Base-by-base conservation (phyloP, 768 basidiomycete genomes). In the Tephrocybe sp. region DNA sequence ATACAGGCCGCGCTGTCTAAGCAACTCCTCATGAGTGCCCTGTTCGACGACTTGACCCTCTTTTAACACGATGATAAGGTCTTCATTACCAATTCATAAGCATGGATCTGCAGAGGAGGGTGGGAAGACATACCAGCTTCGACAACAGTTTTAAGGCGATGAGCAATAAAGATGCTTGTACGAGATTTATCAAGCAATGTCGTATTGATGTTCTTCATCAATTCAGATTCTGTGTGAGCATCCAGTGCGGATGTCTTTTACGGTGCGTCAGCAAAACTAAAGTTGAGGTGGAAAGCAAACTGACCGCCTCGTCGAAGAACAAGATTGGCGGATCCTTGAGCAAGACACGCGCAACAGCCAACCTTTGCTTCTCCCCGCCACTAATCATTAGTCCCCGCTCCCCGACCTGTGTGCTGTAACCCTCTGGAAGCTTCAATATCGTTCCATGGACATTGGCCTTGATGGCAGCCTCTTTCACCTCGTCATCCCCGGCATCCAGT, bases 331-430 rank as follows among this genome's bases (percentile, higher is more conserved):
- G 95, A 66, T 99, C 89, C 72, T 98, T 98, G 43, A 98, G 69
- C 60, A 99, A 68, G 31, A 95, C 85, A 20, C 97, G 75, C 19
- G 97, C 97, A 14, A 99, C 91, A 2, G 97, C 97, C 59, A 99
- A 69, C 45, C 97, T 71, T 74, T 99, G 97, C 69, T 99, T 99
- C 78, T 99, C 97, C 1, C 97, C 97, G 0, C 97, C 97, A 33
- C 92, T 95, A 42, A 99, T 92, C 97, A 99, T 99, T 64, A 98
- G 66, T 4, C 97, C 97, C 35, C 97, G 73, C 70, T 99, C 97
- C 1, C 97, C 97, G 19, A 99, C 97, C 61, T 87, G 87, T 2
- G 97, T 98, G 35, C 70, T 61, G 66, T 97, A 99, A 50, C 86
- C 85, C 5, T 94, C 90, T 0, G 95, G 94, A 31, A 99, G 70